phyloP scores from a whole-genome alignment of 441 rosid genomes.

The Theobroma grandiflorum region DNA sequence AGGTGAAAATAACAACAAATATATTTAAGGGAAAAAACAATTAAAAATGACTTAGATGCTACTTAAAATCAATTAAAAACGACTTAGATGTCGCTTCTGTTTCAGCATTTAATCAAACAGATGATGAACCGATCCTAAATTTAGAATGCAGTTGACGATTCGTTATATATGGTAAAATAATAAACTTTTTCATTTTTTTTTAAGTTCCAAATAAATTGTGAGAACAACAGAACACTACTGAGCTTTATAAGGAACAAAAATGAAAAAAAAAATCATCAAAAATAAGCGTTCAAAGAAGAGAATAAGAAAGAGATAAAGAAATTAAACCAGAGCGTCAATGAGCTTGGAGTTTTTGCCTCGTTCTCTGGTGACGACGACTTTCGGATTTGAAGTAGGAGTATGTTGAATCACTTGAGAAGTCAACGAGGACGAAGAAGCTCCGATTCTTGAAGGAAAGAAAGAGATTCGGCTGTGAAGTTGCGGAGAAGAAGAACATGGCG shows the following conservation, averaged over 20 bases:
- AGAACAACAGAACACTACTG: slow-evolving; percentile 1
- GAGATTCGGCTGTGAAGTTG: slow-evolving; percentile 35
- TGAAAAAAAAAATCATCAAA: neutral
- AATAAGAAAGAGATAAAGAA: slow-evolving; percentile 18
- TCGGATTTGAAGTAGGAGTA: slow-evolving; percentile 42
- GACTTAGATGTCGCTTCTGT: slow-evolving; percentile 13
- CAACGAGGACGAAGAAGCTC: slow-evolving; percentile 32
- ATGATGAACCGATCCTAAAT: slow-evolving; percentile 19
- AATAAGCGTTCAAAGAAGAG: neutral
- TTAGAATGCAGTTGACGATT: slow-evolving; percentile 16
- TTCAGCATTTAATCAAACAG: slow-evolving; percentile 48
- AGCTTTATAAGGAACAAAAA: neutral
- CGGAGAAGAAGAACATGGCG: slow-evolving; percentile 13
- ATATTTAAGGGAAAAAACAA: neutral
- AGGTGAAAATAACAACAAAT: neutral
- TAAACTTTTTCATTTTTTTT: neutral
- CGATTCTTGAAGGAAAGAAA: slow-evolving; percentile 21
- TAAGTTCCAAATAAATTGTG: slow-evolving; percentile 9
- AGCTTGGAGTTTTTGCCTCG: slow-evolving; percentile 90
- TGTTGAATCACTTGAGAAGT: neutral
- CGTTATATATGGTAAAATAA: neutral
- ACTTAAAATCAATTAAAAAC: slow-evolving; percentile 21
- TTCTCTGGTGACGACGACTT: slow-evolving; percentile 91
- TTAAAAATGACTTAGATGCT: neutral
- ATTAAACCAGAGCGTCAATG: slow-evolving; percentile 68